Conservation (phyloP, 139 green algal genomes). For the Chlorella vulgaris region DNA sequence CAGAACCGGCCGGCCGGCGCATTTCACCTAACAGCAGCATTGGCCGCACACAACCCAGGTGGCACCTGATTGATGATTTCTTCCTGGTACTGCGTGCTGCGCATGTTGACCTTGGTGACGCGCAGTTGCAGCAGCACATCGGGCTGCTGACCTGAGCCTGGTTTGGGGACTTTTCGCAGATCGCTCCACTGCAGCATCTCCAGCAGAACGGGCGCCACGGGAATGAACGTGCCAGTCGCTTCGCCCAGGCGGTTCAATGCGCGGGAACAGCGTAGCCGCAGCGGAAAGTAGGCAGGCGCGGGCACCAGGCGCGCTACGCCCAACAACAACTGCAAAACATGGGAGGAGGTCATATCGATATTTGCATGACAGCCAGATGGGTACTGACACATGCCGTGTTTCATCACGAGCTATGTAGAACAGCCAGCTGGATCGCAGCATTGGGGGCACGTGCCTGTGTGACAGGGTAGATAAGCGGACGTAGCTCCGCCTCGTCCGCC, state of each 20-base stretch:
- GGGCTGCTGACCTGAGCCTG: slow-evolving; percentile 21
- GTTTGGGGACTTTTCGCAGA: slow-evolving; percentile 54
- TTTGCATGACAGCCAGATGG: too few relatives aligned
- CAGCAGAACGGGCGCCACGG: slow-evolving; percentile 80
- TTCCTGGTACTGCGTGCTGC: slow-evolving; percentile 74
- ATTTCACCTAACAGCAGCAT: too few relatives aligned
- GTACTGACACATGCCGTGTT: too few relatives aligned
- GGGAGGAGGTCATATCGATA: background rate
- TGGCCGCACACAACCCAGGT: too few relatives aligned
- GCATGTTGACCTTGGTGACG: slow-evolving; percentile 58
- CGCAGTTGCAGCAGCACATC: slow-evolving; percentile 51
- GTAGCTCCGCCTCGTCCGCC: slow-evolving; percentile 63
- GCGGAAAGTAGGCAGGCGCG: slow-evolving; percentile 89
- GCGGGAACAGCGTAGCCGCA: slow-evolving; percentile 77
- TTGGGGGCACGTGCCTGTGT: slow-evolving; percentile 19
- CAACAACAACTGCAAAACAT: slow-evolving; percentile 65
- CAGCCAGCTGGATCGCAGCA: background rate
- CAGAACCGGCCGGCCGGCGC: too few relatives aligned
- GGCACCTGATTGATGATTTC: slow-evolving; percentile 56
- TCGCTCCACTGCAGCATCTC: slow-evolving; percentile 84
- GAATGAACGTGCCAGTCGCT: slow-evolving; percentile 75
- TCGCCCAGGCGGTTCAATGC: slow-evolving; percentile 56
- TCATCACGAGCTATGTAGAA: too few relatives aligned
- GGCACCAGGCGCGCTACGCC: slow-evolving; percentile 84
- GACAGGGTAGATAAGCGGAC: slow-evolving; percentile 89